These are phyloP conservation scores for Mycena filopes DNA, from an alignment of 768 basidiomycete genomes.

Conservation along the genomic window DNA sequence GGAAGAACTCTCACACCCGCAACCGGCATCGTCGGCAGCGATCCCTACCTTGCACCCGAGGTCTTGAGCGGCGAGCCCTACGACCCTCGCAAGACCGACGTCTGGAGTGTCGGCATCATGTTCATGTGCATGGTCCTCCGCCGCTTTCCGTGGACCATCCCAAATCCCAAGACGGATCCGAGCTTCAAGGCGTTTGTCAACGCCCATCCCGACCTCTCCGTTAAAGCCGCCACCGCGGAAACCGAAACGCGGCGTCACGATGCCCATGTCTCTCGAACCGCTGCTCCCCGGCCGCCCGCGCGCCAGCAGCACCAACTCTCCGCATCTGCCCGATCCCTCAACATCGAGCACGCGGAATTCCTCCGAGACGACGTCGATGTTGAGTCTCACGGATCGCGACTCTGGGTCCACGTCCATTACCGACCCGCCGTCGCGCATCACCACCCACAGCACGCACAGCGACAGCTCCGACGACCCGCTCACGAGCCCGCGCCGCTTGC, in stretches of 20 bases:
- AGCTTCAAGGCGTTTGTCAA: conserved; percentile 92
- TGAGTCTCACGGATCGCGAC: conserved; percentile 50
- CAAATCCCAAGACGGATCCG: conserved; percentile 92
- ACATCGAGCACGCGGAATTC: conserved; percentile 49
- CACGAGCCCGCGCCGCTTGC: conserved; percentile 40
- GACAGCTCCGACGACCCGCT: conserved; percentile 35
- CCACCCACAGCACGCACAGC: conserved; percentile 42
- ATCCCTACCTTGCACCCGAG: conserved; percentile 98
- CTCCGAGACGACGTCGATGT: conserved; percentile 59
- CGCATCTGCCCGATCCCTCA: conserved; percentile 44
- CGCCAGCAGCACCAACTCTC: conserved; percentile 46
- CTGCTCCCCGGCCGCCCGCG: conserved; percentile 45
- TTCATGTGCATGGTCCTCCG: conserved; percentile 99
- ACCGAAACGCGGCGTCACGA: conserved; percentile 48
- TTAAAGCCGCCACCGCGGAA: conserved; percentile 56
- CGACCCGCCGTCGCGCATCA: conserved; percentile 58
- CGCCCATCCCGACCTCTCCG: conserved; percentile 89
- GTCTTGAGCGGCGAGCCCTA: conserved; percentile 84
- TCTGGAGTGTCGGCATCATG: conserved; percentile 98
- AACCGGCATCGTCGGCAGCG: conserved; percentile 93
- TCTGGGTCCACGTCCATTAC: conserved; percentile 60
- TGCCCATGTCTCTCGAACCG: conserved; percentile 44
- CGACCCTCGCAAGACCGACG: conserved; percentile 97
- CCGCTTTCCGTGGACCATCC: conserved; percentile 99
- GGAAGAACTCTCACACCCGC: conserved; percentile 86